Base-by-base conservation (phyloP, 345 rosid genomes). In the Bruguiera gymnorhiza region DNA sequence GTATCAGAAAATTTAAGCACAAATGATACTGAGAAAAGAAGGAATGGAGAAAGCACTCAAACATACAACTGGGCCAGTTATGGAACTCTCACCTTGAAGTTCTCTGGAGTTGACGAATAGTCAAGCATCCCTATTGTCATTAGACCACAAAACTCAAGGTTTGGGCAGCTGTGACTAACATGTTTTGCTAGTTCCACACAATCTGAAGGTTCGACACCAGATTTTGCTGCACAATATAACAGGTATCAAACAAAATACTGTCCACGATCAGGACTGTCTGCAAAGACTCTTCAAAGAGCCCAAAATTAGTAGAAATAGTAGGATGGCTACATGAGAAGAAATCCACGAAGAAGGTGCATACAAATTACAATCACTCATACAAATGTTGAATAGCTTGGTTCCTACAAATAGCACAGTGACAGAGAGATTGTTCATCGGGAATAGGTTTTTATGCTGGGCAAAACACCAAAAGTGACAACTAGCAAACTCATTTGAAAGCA, bases 41-140 rank as follows among this genome's bases (percentile, higher is more conserved):
- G 50, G 48, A 27, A 53, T 9, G 60, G 37, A 65, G 9, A 6
- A 36, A 11, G 61, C n/a, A 24, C 19, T 5, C n/a, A 36, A 6
- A 48, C 10, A 3, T 21, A 43, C 8, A 29, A 48, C 11, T 11
- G 13, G 51, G 53, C 20, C 8, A n/a, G 30, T 26, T 24, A 23
- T 15, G 34, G 34, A 50, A 68, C 54, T 11, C 55, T 60, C 76
- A 90, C 99, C 97, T 87, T 88, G 77, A 95, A 92, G 78, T 95
- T 95, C 80, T 95, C 99, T 2, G 99, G 97, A 21, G 98, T 95
- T 71, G 97, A 89, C 59, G 97, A 71, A 65, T 88, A 92, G 80
- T 95, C 98, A 36, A 70, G 91, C 98, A 90, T 95, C 65, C 97
- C 98, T 67, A 95, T 90, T 15, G 99, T 92, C 99, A 95, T 95